Base-by-base conservation (phyloP, 495 filamentous ascomycete genomes). In the Lasiosphaeria hispida region DNA sequence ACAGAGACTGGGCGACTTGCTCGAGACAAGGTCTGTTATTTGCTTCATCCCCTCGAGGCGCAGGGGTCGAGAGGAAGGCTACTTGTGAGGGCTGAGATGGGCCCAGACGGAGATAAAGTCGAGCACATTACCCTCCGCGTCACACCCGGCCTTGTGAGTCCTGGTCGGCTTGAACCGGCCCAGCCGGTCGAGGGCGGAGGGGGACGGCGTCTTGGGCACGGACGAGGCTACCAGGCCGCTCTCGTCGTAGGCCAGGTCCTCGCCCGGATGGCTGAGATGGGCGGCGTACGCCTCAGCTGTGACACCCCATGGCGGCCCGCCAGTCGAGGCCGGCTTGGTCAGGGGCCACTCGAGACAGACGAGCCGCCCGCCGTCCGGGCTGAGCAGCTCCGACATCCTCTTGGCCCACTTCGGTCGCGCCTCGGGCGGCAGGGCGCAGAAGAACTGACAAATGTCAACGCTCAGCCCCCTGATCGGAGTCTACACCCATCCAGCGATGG, bases 261-360 rank as follows among this genome's bases (percentile, higher is more conserved):
- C 78, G 4, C 88, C 88, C 9, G 88, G 89, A 43, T 80, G 77
- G 48, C 74, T 76, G 45, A 92, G 76, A 63, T 89, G 84, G 53
- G 80, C 84, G 58, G 83, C 65, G 63, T 95, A 92, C 7, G 87
- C 78, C 53, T 79, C 72, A 2, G 83, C 77, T 4, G 83, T 76
- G 4, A 87, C 65, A 35, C 82, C 78, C 73, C 79, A 92, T 30
- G 91, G 90, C 13, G 91, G 91, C 0, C 90, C 90, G 4, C 78
- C 75, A 14, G 76, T 75, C 34, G 71, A 76, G 3, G 84, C 76
- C 35, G 81, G 70, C 70, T 92, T 93, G 60, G 80, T 79, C 13
- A 86, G 82, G 0, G 91, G 90, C 70, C 88, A 96, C 72, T 96
- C 90, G 48, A 94, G 72, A 64, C 91, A 94, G 41, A 94, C 80